A percentile compares a stretch with the other conserved stretches of the same genome.
Evolutionary conservation across 2,329 filamentous ascomycete genomes (phyloP).

Genomic region (Thielaviopsis euricoi): DNA sequence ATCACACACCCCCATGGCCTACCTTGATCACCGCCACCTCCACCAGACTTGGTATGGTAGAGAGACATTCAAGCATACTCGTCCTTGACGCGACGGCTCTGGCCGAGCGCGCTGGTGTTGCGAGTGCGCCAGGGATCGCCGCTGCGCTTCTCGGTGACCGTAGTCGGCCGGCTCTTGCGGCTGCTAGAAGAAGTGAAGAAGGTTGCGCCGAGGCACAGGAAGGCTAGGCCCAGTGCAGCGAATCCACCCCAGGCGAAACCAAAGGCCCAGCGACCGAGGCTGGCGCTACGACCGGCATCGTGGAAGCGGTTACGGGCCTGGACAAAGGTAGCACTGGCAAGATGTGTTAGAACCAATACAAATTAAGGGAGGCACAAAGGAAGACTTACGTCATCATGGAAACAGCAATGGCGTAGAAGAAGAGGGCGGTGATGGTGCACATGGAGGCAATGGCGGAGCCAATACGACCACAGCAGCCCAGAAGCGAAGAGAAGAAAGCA

Average conservation of each 20-base stretch:
- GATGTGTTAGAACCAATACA: conserved; percentile 13
- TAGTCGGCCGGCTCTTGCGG: conserved; percentile 22
- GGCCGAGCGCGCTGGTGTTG: conserved; percentile 24
- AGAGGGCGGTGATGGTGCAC: conserved; percentile 40
- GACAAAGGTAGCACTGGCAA: conserved; percentile 41
- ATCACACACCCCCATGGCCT: not conserved
- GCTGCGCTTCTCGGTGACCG: conserved; percentile 8
- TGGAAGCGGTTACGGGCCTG: conserved; percentile 52
- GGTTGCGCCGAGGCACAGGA: conserved; percentile 49
- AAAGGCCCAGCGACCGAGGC: conserved; percentile 51
- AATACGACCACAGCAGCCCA: conserved; percentile 55
- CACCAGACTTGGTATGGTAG: not conserved
- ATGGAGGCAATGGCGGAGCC: conserved; percentile 51
- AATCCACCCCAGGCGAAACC: conserved; percentile 64
- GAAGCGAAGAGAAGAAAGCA: conserved; percentile 49
- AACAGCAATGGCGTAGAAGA: conserved; percentile 52
- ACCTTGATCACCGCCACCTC: not conserved
- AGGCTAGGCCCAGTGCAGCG: conserved; percentile 47
- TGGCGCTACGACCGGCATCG: conserved; percentile 35
- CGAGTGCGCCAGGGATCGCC: conserved; percentile 11
- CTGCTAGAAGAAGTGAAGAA: conserved; percentile 22
- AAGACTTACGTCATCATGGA: conserved; percentile 56
- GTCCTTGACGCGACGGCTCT: conserved; percentile 48
- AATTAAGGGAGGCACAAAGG: not conserved
- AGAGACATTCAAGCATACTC: conserved; percentile 38